Percentiles rank a stretch among this genome's conserved stretches.
phyloP scores from a whole-genome alignment of 768 basidiomycete genomes.

The Hypholoma sublateritium region DNA sequence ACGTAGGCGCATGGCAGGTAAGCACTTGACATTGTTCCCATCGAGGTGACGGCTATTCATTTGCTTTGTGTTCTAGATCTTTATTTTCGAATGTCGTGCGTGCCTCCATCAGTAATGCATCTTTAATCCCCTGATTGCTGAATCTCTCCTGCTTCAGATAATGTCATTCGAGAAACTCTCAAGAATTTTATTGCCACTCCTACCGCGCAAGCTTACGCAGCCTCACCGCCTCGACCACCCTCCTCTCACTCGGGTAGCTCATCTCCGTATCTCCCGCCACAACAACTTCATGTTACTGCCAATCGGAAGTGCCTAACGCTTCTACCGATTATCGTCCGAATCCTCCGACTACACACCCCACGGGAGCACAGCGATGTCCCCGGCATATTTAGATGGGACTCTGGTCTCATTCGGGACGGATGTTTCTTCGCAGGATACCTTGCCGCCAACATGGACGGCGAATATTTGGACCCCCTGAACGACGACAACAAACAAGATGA shows the following conservation, averaged over 20 bases:
- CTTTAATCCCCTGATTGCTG: neutral
- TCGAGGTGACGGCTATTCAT: slow-evolving; percentile 14
- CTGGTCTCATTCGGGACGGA: slow-evolving; percentile 84
- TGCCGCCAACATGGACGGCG: slow-evolving; percentile 61
- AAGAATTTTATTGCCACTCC: slow-evolving; percentile 46
- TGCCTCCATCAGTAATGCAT: slow-evolving; percentile 14
- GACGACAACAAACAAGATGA: slow-evolving; percentile 38
- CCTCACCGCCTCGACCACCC: slow-evolving; percentile 46
- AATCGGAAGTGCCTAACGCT: slow-evolving; percentile 48
- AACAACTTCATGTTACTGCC: slow-evolving; percentile 48
- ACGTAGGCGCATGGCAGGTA: slow-evolving; percentile 87
- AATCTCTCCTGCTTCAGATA: slow-evolving; percentile 44
- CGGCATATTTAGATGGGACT: slow-evolving; percentile 81
- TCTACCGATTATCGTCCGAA: slow-evolving; percentile 50
- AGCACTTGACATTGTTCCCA: slow-evolving; percentile 20
- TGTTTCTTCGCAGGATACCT: slow-evolving; percentile 86
- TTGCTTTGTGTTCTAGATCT: slow-evolving; percentile 50
- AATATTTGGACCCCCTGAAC: slow-evolving; percentile 30
- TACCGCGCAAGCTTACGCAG: slow-evolving; percentile 35
- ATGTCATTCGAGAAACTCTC: slow-evolving; percentile 83
- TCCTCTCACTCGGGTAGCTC: slow-evolving; percentile 38
- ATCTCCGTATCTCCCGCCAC: slow-evolving; percentile 45
- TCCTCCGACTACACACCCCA: slow-evolving; percentile 51
- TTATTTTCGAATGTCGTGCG: slow-evolving; percentile 88
- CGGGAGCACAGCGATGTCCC: slow-evolving; percentile 25